Evolutionary conservation across 768 basidiomycete species (phyloP).

Genomic region (Lepiota brunneoincarnata): DNA sequence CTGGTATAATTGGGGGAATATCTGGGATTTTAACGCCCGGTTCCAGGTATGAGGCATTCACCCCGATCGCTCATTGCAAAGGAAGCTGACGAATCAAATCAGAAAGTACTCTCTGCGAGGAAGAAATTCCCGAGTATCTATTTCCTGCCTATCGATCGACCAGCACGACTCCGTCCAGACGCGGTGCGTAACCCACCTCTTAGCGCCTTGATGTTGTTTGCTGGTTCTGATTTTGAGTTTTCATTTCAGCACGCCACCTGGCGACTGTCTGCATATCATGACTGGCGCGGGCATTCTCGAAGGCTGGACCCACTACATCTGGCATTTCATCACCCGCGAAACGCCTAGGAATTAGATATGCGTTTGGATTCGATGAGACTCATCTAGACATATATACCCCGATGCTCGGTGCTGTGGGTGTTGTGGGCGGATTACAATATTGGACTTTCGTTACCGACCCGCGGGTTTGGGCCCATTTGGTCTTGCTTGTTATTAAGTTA

Average conservation of each 20-base stretch:
- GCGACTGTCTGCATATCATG: conserved; percentile 49
- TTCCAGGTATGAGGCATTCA: conserved; percentile 45
- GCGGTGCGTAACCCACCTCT: conserved; percentile 44
- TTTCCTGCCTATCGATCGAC: conserved; percentile 60
- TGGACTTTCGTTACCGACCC: no score
- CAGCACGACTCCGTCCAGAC: conserved; percentile 61
- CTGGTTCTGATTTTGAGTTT: neutral
- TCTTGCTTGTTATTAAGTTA: no score
- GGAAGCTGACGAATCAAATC: neutral
- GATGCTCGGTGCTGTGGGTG: no score
- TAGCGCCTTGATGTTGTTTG: neutral
- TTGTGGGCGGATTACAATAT: no score
- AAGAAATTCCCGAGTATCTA: conserved; percentile 50
- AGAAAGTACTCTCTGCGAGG: conserved; percentile 39
- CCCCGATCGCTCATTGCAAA: neutral
- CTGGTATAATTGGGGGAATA: conserved; percentile 68
- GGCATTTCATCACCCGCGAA: conserved; percentile 39
- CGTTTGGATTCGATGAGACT: no score
- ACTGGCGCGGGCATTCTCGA: conserved; percentile 46
- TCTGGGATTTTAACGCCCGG: conserved; percentile 52
- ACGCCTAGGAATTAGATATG: neutral
- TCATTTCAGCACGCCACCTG: conserved; percentile 34
- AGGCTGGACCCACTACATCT: conserved; percentile 50
- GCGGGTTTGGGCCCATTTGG: no score
- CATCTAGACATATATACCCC: no score